Base-by-base conservation (phyloP, 2,329 filamentous ascomycete species). In the Trichoderma harzianum region DNA sequence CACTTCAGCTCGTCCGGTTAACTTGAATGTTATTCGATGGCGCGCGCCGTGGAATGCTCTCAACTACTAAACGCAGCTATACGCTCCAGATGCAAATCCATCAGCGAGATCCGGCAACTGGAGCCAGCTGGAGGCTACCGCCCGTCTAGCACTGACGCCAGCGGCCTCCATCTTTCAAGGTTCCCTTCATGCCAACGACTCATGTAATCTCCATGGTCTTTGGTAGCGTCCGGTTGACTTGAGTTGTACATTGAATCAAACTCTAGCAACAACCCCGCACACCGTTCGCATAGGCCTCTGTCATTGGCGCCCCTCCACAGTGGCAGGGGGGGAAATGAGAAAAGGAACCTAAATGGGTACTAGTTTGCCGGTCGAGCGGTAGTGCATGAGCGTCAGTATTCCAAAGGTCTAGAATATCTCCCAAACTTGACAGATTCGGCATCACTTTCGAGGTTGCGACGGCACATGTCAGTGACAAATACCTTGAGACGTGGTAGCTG, bases 31-130 rank as follows among this genome's bases (percentile, higher is more conserved):
- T 5, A 21, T 51, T 51, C 18, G 10, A 51, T 21, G 43, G 43
- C 18, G 43, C 43, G n/a, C 47, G 47, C 47, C 47, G 47, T 53
- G 47, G 47, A 53, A 53, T 53, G 47, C 43, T 51, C n/a, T 43
- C 39, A n/a, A 12, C 43, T 58, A 32, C 18, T 58, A 43, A n/a
- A 43, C 55, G 55, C 30, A 32, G 26, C 11, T 21, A 14, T 28
- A 26, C 28, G 11, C 57, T 60, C 1, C 28, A 34, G 32, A 34
- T 60, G 10, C 11, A 47, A 21, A 18, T 11, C 28, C 16, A 12
- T 24, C 11, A 68, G 65, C 65, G 65, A 68, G 11, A 43, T 68
- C 65, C 65, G 65, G 65, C 51, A 68, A 47, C 21, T 28, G n/a
- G 62, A 47, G 43, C 28, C 62, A 34, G 10, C 12, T 36, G 5